A percentile compares a stretch with the other conserved stretches of the same genome.
phyloP scores from a whole-genome alignment of 2,329 filamentous ascomycete genomes.

The Cladosporium colombiae region DNA sequence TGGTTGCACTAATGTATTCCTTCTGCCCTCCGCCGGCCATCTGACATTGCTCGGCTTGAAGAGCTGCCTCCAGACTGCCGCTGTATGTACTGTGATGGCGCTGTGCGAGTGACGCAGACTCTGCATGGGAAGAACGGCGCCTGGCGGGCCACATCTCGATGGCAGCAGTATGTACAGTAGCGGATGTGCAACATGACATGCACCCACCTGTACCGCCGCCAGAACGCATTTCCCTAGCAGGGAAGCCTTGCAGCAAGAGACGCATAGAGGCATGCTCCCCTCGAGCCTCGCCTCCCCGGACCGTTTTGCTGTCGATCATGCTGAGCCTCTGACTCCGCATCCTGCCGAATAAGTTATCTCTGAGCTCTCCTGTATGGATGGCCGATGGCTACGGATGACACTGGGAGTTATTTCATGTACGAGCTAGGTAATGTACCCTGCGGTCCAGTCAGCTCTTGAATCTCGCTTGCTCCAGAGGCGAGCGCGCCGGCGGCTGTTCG shows the following conservation, averaged over 20 bases:
- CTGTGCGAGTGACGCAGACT: slow-evolving; percentile 1
- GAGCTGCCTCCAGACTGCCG: not conserved
- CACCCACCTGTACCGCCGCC: not conserved
- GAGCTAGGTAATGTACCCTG: not conserved
- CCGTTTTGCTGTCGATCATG: slow-evolving; percentile 3
- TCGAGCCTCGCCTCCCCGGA: slow-evolving; percentile 2
- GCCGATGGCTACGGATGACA: not conserved
- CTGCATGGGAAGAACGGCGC: not conserved
- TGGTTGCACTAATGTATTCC: not conserved
- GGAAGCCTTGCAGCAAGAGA: slow-evolving; percentile 7
- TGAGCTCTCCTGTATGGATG: not conserved
- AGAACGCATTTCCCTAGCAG: slow-evolving; percentile 10
- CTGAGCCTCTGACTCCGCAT: not conserved
- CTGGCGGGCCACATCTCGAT: slow-evolving; percentile 8
- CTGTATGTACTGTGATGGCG: slow-evolving; percentile 1
- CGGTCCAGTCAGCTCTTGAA: slow-evolving; percentile 5
- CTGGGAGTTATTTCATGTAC: not conserved
- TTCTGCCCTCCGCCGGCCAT: not conserved
- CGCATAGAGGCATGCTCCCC: not conserved
- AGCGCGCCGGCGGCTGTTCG: not conserved
- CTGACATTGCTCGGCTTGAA: not conserved
- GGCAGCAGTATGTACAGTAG: not conserved
- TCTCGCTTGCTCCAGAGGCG: slow-evolving; percentile 13
- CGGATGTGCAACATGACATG: not conserved
- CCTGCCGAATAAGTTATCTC: not conserved